These are phyloP conservation scores for Blastocystis hominis DNA, from an alignment of 352 stramenopile genomes.

Conservation along the genomic window DNA sequence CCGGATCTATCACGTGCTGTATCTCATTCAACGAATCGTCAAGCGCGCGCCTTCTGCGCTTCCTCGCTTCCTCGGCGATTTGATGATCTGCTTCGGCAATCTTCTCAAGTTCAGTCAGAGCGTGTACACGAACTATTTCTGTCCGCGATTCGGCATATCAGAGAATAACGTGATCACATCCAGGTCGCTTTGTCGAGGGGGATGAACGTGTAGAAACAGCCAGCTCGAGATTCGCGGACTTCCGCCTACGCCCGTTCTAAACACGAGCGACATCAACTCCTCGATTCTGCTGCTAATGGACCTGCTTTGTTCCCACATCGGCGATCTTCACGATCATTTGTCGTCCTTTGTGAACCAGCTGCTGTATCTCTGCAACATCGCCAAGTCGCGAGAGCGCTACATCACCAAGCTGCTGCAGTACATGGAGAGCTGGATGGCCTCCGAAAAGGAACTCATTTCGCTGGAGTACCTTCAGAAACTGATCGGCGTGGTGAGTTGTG, in stretches of 20 bases:
- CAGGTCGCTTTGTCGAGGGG: neutral
- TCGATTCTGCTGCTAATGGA: constrained; percentile 12
- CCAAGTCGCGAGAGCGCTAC: neutral
- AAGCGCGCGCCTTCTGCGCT: neutral
- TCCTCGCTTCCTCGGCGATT: neutral
- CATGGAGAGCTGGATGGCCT: neutral
- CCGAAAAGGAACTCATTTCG: neutral
- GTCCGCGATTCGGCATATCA: neutral
- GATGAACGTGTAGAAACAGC: neutral
- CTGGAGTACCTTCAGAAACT: neutral
- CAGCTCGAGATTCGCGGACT: neutral
- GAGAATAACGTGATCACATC: neutral
- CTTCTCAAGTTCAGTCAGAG: neutral
- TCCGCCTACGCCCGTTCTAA: neutral
- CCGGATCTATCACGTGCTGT: constrained; percentile 4
- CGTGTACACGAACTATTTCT: neutral
- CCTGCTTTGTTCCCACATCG: neutral
- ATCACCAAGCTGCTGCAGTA: neutral
- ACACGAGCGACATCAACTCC: neutral
- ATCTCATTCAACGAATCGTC: constrained; percentile 14
- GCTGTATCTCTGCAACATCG: neutral
- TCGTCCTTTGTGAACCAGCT: neutral
- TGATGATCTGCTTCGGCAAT: constrained; percentile 7
- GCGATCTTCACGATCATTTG: neutral
- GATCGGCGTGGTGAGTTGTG: neutral